Percentiles rank a stretch among this genome's conserved stretches.
Conservation (phyloP, 306 rosid species). For the Argentina anserina region DNA sequence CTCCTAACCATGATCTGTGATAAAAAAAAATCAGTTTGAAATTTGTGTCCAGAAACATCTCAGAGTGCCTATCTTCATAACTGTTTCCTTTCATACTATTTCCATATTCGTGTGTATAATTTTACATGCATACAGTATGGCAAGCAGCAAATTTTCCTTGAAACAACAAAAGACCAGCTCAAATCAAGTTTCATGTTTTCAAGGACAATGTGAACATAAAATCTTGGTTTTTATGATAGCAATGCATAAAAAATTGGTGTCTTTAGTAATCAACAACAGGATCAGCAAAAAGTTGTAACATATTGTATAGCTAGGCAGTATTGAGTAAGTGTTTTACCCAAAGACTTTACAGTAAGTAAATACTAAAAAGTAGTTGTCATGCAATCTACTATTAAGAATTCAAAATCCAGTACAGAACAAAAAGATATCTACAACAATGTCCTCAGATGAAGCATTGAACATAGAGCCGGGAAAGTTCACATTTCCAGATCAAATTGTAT, state of each 20-base stretch:
- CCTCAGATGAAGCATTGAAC: background rate
- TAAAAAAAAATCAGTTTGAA: background rate
- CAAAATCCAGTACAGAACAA: background rate
- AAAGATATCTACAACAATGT: background rate
- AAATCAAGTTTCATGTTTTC: background rate
- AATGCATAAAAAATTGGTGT: background rate
- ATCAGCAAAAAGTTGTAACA: background rate
- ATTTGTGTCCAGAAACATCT: background rate
- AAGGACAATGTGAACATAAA: background rate
- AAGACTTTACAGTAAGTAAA: background rate
- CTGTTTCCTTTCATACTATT: background rate
- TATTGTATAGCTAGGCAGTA: background rate
- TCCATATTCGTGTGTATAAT: background rate
- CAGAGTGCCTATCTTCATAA: background rate
- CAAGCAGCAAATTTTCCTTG: background rate
- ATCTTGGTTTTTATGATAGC: background rate
- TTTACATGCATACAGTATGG: background rate
- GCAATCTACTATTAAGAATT: background rate
- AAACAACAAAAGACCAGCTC: background rate
- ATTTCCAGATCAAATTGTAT: background rate
- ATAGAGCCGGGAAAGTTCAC: background rate
- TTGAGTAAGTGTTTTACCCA: background rate
- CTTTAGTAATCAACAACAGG: background rate
- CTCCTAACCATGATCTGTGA: conserved; percentile 66
- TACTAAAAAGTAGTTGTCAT: background rate